Base-by-base conservation (phyloP, 257 asterid species). In the Gardenia jasminoides region DNA sequence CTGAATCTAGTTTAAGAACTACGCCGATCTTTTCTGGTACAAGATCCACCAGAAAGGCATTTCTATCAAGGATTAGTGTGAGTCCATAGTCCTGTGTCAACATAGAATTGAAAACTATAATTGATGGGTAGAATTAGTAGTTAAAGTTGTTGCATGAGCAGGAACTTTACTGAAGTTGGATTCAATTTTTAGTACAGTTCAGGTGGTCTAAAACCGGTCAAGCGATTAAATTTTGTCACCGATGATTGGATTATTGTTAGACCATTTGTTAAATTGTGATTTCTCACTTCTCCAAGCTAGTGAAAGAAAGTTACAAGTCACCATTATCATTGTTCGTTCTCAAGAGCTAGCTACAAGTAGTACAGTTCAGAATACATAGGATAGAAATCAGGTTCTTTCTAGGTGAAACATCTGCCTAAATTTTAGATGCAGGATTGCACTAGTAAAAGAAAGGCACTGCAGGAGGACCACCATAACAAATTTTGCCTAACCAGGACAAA, bases 1-100 rank as follows among this genome's bases (percentile, higher is more conserved):
- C 92, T 1, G 98, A 92, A 56, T 94, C 96, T 48, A 94, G 69
- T 70, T 88, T 94, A 67, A 93, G 76, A 66, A 93, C 85, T 75
- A 91, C 77, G 30, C 96, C 94, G 36, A 79, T 66, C 3, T 81
- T 72, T 84, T 90, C 90, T 65, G 70, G 73, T 43, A 83, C 94
- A 0, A 93, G 76, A 81, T 93, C 98, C 17, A 93, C 98, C 48
- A 93, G 82, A 75, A 83, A 93, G 10, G 88, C 95, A 0, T 73
- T 88, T 71, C 87, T 92, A 80, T 90, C 89, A 16, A 93, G 86
- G 89, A 88, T 87, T 56, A 93, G 84, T 76, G 92, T 84, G 0
- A 93, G 89, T 69, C 80, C 95, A 70, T 61, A 92, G n/a, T 92
- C 95, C 97, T 92, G 70, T 75, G 82, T 67, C 47, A 52, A 80